Base-by-base conservation (phyloP, 2,329 filamentous ascomycete species). In the Stylonectria norvegica region DNA sequence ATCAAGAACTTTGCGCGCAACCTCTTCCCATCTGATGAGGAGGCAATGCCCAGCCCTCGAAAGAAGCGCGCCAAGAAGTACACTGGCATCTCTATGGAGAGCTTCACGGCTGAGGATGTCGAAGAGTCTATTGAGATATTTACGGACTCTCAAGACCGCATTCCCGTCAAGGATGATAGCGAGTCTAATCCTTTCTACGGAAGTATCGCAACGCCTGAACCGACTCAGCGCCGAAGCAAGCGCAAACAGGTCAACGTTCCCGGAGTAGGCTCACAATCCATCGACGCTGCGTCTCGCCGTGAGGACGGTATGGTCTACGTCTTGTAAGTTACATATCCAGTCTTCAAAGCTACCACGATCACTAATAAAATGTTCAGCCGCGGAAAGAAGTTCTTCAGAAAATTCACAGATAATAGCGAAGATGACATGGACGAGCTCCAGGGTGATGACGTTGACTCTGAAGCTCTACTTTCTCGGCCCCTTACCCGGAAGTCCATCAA, bases 371-470 rank as follows among this genome's bases (percentile, higher is more conserved):
- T 34, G 36, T 38, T 16, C 46, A 89, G 85, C 71, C 87, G 87
- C 55, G 87, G 87, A 60, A 88, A 85, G 71, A 87, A 81, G 60
- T 72, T 87, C 41, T 89, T 88, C 68, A 81, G 82, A 62, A 85
- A 82, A 57, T 88, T 84, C 52, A 63, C 68, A 6, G 67, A 70
- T 20, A 61, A 67, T 33, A 66, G 66, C 17, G 60, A 33, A 15
- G 52, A 56, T 28, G 58, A 61, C 29, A 17, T 49, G 37, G 60
- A 68, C 27, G 55, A 58, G 58, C 58, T 42, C n/a, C 55, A 66
- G 29, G 65, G 61, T 7, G 53, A 59, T 2, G 62, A 54, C 12
- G 60, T 62, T 32, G 65, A 67, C 36, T 55, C 60, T 11, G 62
- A 67, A 20, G 52, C 60, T 32, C 51, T 58, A 33, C 62, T 65